Conservation (phyloP, 345 rosid genomes). For the Eucalyptus urophylla region DNA sequence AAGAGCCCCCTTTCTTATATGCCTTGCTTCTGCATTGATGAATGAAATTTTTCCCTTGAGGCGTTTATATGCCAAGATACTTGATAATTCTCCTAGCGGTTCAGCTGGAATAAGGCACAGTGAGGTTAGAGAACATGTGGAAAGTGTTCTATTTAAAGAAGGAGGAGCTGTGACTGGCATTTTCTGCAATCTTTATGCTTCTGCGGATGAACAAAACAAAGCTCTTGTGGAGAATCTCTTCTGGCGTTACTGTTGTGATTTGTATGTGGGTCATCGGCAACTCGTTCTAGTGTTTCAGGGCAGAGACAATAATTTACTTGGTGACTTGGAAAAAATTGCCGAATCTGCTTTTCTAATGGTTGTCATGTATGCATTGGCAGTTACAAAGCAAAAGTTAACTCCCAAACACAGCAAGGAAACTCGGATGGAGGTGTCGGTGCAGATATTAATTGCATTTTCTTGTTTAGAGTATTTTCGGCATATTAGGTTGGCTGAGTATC, state of each 20-base stretch:
- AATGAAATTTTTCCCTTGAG: constrained; percentile 61
- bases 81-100: constrained; percentile 5
- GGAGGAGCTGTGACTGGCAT: constrained; percentile 67
- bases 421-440: constrained; percentile 59
- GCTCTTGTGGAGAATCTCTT: constrained; percentile 47
- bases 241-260: constrained; percentile 70
- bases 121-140: constrained; percentile 43
- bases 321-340: constrained; percentile 65
- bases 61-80: constrained; percentile 30
- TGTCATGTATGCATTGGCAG: constrained; percentile 65
- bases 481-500: constrained; percentile 77
- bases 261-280: constrained; percentile 60
- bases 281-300: constrained; percentile 55
- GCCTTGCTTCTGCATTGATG: constrained; percentile 62
- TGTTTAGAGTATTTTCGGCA: constrained; percentile 83
- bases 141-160: constrained; percentile 56
- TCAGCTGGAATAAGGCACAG: constrained; percentile 6
- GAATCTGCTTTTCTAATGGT: constrained; percentile 94
- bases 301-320: constrained; percentile 37
- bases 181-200: constrained; percentile 68
- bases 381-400: constrained; percentile 52
- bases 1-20: constrained; percentile 31
- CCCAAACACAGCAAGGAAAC: constrained; percentile 33
- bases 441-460: constrained; percentile 60
- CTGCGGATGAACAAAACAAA: constrained; percentile 51